Percentiles rank a stretch among this genome's conserved stretches.
phyloP scores from a whole-genome alignment of 2,329 filamentous ascomycete species.

The Pestalotiopsis sp. region DNA sequence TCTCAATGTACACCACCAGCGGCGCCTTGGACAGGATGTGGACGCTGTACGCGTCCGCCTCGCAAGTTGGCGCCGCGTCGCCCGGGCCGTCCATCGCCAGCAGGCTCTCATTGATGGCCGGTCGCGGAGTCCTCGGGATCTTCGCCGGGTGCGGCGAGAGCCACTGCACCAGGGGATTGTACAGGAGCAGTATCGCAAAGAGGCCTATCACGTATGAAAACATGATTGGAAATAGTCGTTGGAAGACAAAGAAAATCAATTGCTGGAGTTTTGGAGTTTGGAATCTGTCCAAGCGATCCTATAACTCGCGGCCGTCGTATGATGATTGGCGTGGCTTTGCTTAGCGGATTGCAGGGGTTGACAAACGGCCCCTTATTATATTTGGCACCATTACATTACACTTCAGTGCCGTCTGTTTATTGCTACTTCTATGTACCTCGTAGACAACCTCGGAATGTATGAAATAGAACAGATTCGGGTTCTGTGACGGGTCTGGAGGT shows the following conservation, averaged over 20 bases:
- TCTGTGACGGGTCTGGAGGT: neutral
- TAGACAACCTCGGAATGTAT: neutral
- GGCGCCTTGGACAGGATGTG: conserved; percentile 53
- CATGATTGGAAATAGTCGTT: conserved; percentile 32
- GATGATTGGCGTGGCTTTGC: conserved; percentile 7
- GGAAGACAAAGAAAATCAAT: neutral
- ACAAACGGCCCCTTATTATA: neutral
- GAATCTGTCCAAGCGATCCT: neutral
- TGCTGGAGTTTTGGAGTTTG: conserved; percentile 4
- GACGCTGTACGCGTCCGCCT: conserved; percentile 44
- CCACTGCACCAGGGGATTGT: conserved; percentile 44
- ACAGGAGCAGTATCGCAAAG: conserved; percentile 44
- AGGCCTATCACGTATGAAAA: conserved; percentile 47
- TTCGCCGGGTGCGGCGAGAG: conserved; percentile 31
- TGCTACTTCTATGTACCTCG: no score
- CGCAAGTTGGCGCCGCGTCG: conserved; percentile 36
- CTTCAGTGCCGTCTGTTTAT: neutral
- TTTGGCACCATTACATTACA: conserved; percentile 8
- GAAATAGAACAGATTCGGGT: neutral
- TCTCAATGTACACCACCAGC: conserved; percentile 56
- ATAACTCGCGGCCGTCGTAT: conserved; percentile 6
- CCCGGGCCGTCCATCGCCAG: conserved; percentile 48
- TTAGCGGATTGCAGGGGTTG: conserved; percentile 3
- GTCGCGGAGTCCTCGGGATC: conserved; percentile 42
- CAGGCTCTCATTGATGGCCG: conserved; percentile 52